phyloP scores from a whole-genome alignment of 768 basidiomycete genomes.

The Rhizopogon rudus region DNA sequence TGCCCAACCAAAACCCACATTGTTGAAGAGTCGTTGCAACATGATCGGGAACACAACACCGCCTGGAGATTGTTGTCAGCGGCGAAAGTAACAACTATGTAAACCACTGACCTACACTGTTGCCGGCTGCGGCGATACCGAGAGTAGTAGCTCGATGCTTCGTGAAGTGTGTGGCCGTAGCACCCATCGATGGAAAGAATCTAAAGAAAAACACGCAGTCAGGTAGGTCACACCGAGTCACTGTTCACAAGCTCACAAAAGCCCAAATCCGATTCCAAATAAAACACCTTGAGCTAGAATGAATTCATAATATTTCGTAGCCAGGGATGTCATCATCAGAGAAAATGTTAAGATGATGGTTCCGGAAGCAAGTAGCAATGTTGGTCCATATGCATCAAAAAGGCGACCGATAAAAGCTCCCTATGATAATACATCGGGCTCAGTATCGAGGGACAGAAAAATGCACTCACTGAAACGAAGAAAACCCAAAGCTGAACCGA shows the following conservation, averaged over 20 bases:
- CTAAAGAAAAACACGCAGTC: constrained; percentile 23
- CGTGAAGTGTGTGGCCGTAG: constrained; percentile 54
- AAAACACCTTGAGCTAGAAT: constrained; percentile 51
- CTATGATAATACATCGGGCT: constrained; percentile 19
- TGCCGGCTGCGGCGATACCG: constrained; percentile 60
- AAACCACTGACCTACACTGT: constrained; percentile 41
- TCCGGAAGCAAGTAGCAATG: constrained; percentile 42
- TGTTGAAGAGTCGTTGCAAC: constrained; percentile 45
- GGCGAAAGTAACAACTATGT: background rate
- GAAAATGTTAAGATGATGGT: constrained; percentile 40
- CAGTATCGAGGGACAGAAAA: background rate
- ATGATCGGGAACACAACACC: constrained; percentile 57
- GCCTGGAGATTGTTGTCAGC: constrained; percentile 27
- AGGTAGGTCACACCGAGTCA: background rate
- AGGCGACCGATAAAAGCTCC: constrained; percentile 49
- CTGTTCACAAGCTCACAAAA: constrained; percentile 40
- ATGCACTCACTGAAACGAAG: constrained; percentile 48
- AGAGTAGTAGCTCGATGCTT: constrained; percentile 57
- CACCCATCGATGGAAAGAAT: constrained; percentile 57
- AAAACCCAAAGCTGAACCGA: constrained; percentile 57
- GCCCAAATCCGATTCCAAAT: constrained; percentile 53
- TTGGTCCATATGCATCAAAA: constrained; percentile 53
- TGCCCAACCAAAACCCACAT: constrained; percentile 52
- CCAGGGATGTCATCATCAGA: constrained; percentile 50
- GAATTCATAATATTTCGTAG: constrained; percentile 48